Evolutionary conservation across 2,329 filamentous ascomycete genomes (phyloP), one percentile per base, ranked within the genome.

Genomic region (Botrytis byssoidea): DNA sequence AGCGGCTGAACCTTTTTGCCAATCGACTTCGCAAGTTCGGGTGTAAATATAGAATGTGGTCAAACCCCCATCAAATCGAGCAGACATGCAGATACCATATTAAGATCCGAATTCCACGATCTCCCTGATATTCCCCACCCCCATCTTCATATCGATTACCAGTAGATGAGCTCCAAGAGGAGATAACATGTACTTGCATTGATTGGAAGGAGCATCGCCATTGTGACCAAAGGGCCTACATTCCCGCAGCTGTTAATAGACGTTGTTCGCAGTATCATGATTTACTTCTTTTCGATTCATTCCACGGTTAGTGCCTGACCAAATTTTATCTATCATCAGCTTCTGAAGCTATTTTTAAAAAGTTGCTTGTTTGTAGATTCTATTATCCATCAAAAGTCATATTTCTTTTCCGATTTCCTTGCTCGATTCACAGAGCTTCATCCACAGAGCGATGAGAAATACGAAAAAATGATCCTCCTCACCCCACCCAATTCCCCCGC

Each of bases 31-130:
- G 35, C 65, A 51, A 46, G 25, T 63, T 57, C n/a, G 68, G 68
- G 42, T 73, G 71, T 70, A 70, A 55, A 70, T 70, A 73, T 73
- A 73, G 59, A 73, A 44, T 32, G 48, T n/a, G 35, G 66, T 70
- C 71, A 70, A 32, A 51, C 40, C 64, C 51, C 57, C 66, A 73
- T 70, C 44, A 64, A 64, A 35, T n/a, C 57, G 59, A 67, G 42
- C 48, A 60, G 32, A 22, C 44, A 68, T 35, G 42, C 48, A 60
- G 32, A 22, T 29, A 68, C n/a, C 60, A 69, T 59, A 25, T 60
- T 46, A 59, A 57, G 32, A 32, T 44, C 44, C 32, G 37, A 59
- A 71, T 46, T 60, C 32, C 37, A 44, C 9, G 25, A 29, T 59
- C 63, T 66, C 48, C 37, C 66, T 29, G 16, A 55, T 18, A 67